Conservation (phyloP, 2,329 filamentous ascomycete genomes). For the Leptographium galeiforme region DNA sequence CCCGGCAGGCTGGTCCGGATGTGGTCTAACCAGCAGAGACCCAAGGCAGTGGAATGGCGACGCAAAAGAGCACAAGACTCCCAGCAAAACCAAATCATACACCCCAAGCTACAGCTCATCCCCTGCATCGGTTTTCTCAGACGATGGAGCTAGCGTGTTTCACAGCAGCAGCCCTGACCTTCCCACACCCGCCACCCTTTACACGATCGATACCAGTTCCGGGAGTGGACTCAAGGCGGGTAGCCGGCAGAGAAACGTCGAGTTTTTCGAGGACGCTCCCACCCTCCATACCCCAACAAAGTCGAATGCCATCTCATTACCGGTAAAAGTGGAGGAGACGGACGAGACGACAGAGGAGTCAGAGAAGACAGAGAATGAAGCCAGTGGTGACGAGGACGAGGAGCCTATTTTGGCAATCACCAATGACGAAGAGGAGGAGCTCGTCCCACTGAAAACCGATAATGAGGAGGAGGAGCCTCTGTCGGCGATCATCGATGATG, state of each 20-base stretch:
- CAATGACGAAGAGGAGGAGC: too few species aligned
- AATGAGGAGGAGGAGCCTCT: too few species aligned
- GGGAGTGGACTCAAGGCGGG: background rate
- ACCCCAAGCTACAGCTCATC: background rate
- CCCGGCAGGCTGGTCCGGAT: slow-evolving; percentile 31
- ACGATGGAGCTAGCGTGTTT: background rate
- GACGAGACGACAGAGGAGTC: too few species aligned
- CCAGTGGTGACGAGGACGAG: too few species aligned
- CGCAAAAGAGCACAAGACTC: background rate
- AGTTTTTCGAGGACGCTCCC: background rate
- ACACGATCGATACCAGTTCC: background rate
- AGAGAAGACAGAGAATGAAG: too few species aligned
- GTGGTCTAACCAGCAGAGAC: slow-evolving; percentile 19
- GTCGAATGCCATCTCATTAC: background rate
- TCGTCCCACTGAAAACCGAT: too few species aligned
- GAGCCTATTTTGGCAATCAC: too few species aligned
- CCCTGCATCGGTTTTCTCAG: background rate
- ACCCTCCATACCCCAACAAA: background rate
- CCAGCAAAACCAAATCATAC: background rate
- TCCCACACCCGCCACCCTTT: background rate
- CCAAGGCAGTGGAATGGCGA: background rate
- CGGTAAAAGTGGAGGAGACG: background rate
- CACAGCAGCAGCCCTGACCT: background rate
- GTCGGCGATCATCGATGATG: too few species aligned
- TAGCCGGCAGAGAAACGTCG: background rate